Conservation (phyloP, 2,329 filamentous ascomycete species). For the Cercospora brassicicola region DNA sequence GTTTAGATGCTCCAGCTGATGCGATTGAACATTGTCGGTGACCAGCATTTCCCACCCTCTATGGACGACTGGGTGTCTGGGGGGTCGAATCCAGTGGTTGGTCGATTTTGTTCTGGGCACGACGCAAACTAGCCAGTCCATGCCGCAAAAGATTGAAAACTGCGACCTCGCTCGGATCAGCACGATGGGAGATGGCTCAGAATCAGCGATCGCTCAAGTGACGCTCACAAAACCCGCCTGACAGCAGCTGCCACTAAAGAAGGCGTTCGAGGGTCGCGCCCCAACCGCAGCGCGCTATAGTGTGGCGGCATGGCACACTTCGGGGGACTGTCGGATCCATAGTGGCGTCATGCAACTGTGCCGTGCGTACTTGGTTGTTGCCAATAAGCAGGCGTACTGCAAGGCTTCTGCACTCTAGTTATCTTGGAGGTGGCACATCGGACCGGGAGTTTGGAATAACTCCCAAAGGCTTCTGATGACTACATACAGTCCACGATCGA, state of each 20-base stretch:
- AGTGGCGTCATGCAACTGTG: neutral
- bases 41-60: neutral
- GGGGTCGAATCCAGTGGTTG: neutral
- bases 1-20: neutral
- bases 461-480: neutral
- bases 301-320: neutral
- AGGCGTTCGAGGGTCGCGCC: neutral
- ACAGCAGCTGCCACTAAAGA: neutral
- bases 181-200: neutral
- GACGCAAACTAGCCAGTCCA: neutral
- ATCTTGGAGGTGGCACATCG: neutral
- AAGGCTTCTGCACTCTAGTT: slow-evolving; percentile 1
- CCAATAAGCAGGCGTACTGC: neutral
- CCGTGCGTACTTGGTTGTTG: slow-evolving; percentile 6
- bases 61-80: neutral
- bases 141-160: neutral
- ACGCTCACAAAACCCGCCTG: neutral
- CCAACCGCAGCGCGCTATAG: neutral
- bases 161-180: neutral
- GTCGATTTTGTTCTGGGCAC: neutral
- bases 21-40: neutral
- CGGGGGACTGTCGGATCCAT: slow-evolving; percentile 2
- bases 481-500: neutral
- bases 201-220: neutral
- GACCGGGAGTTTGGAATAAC: neutral